These are phyloP conservation scores for Psilocybe cubensis DNA, from an alignment of 768 basidiomycete genomes.

Conservation along the genomic window DNA sequence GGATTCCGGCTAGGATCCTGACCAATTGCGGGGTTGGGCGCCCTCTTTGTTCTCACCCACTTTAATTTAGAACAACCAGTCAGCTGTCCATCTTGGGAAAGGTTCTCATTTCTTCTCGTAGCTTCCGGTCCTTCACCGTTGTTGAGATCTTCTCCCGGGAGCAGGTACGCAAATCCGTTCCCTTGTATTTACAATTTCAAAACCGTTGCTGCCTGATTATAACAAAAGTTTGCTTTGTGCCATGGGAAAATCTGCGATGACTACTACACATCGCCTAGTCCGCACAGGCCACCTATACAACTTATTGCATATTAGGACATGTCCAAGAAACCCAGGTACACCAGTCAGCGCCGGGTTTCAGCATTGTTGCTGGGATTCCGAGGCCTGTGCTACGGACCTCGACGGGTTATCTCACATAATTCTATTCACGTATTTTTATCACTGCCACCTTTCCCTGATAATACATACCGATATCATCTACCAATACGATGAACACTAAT, in stretches of 20 bases:
- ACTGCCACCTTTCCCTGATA: slow-evolving; percentile 5
- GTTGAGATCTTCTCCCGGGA: slow-evolving; percentile 15
- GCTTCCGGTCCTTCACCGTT: slow-evolving; percentile 21
- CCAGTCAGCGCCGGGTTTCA: slow-evolving; percentile 14
- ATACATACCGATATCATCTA: slow-evolving; percentile 19
- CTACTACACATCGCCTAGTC: not conserved
- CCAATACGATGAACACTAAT: slow-evolving; percentile 17
- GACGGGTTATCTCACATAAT: slow-evolving; percentile 10
- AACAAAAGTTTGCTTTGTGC: not conserved
- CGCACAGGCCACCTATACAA: not conserved
- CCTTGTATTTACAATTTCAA: not conserved
- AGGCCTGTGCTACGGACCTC: slow-evolving; percentile 2
- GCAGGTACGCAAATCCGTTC: slow-evolving; percentile 11
- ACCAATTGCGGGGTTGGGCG: slow-evolving; percentile 27
- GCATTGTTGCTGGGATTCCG: slow-evolving; percentile 2
- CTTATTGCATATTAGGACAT: not conserved
- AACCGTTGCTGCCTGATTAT: not conserved
- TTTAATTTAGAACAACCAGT: slow-evolving; percentile 36
- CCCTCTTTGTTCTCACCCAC: slow-evolving; percentile 32
- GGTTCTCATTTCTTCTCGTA: slow-evolving; percentile 7
- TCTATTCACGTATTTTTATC: slow-evolving; percentile 12
- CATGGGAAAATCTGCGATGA: not conserved
- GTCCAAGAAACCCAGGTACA: slow-evolving; percentile 10
- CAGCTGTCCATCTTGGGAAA: slow-evolving; percentile 21
- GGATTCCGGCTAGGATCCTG: slow-evolving; percentile 17